phyloP scores from a whole-genome alignment of 257 asterid species.

The Catharanthus roseus region DNA sequence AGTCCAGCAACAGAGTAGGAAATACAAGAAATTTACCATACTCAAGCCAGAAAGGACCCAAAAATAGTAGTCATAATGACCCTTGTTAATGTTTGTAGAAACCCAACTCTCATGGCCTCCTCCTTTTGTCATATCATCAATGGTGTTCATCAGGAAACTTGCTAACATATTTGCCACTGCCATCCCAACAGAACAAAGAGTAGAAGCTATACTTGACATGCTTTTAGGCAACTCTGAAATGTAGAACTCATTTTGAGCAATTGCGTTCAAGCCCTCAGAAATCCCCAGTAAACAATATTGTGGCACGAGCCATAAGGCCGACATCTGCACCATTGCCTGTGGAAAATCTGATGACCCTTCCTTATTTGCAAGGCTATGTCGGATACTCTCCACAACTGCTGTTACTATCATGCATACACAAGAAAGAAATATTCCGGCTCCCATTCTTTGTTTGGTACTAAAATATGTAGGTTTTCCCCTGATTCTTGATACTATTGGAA shows the following conservation, averaged over 20 bases:
- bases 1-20: constrained; percentile 40
- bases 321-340: constrained; percentile 25
- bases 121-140: constrained; percentile 26
- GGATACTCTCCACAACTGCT: constrained; percentile 41
- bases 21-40: constrained; percentile 43
- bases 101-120: constrained; percentile 65
- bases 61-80: constrained; percentile 62
- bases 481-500: constrained; percentile 53
- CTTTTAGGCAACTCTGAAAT: constrained; percentile 60
- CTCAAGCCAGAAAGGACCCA: constrained; percentile 51
- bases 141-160: constrained; percentile 42
- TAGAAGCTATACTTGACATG: constrained; percentile 70
- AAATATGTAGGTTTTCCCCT: constrained; percentile 31
- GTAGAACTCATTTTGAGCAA: constrained; percentile 65
- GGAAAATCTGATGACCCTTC: constrained; percentile 21
- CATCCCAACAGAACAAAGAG: constrained; percentile 37
- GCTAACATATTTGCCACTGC: constrained; percentile 45
- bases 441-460: constrained; percentile 53
- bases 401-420: constrained; percentile 45
- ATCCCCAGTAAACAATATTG: constrained; percentile 53
- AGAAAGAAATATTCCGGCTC: constrained; percentile 55
- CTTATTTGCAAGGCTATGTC: constrained; percentile 28
- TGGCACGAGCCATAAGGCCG: constrained; percentile 75
- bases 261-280: constrained; percentile 55
- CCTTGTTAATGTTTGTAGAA: constrained; percentile 55